Conservation (phyloP, 805 yeast species). For the Sungouiozyma intestinalis region DNA sequence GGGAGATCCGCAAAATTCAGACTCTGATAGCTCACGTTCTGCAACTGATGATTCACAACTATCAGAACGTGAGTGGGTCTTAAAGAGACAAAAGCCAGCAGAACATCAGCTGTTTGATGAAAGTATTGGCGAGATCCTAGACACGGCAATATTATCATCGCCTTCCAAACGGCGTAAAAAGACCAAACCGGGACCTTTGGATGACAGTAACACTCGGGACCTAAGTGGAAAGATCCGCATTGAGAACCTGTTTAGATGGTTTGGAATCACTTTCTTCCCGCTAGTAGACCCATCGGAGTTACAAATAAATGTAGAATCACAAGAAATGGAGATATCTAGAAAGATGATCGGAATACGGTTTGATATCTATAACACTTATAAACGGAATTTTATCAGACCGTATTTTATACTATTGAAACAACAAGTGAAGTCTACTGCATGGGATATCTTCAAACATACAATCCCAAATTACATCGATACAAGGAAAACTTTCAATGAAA, state of each 20-base stretch:
- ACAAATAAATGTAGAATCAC: slow-evolving; percentile 7
- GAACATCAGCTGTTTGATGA: slow-evolving; percentile 22
- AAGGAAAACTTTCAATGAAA: slow-evolving; percentile 10
- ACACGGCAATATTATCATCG: slow-evolving; percentile 18
- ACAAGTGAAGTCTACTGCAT: slow-evolving; percentile 16
- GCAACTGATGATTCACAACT: slow-evolving; percentile 2
- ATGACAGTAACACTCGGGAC: slow-evolving; percentile 1
- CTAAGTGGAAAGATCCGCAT: slow-evolving; percentile 13
- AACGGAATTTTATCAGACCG: slow-evolving; percentile 26
- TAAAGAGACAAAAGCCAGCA: slow-evolving; percentile 9
- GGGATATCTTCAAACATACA: slow-evolving; percentile 31
- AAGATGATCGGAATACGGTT: slow-evolving; percentile 31
- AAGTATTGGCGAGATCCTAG: slow-evolving; percentile 14
- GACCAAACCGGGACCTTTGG: neutral
- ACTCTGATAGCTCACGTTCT: neutral
- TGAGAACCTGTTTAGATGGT: slow-evolving; percentile 30
- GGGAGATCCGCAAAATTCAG: neutral
- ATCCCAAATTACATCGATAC: slow-evolving; percentile 26
- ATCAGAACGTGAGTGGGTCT: slow-evolving; percentile 18
- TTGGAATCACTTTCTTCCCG: slow-evolving; percentile 34
- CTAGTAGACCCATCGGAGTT: slow-evolving; percentile 29
- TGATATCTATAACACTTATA: slow-evolving; percentile 28
- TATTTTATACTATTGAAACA: slow-evolving; percentile 29
- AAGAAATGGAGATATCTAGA: slow-evolving; percentile 9
- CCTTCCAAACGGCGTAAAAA: slow-evolving; percentile 20